Evolutionary conservation across 441 rosid genomes (phyloP).

Genomic region (Aleurites moluccanus): DNA sequence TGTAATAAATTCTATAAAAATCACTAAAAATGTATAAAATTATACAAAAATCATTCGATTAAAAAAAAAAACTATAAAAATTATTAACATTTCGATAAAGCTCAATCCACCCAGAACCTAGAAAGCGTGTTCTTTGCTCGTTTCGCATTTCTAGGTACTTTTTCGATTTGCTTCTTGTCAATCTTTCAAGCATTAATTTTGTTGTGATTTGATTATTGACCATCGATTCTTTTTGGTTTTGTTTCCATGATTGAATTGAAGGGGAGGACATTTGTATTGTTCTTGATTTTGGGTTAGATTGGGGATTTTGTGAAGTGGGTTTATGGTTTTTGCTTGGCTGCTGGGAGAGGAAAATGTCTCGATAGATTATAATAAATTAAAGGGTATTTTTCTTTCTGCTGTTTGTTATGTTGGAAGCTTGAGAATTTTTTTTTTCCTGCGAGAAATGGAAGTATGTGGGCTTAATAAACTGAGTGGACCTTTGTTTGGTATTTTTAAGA

Average conservation of each 20-base stretch:
- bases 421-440: background rate
- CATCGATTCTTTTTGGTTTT: constrained; percentile 1
- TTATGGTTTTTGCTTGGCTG: constrained; percentile 23
- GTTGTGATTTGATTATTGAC: background rate
- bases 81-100: no score
- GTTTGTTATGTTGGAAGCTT: background rate
- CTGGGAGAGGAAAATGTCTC: constrained; percentile 1
- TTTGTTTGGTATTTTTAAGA: background rate
- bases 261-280: background rate
- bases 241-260: background rate
- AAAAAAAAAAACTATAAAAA: no score
- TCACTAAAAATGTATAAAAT: no score
- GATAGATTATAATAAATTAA: background rate
- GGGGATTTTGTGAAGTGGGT: constrained; percentile 8
- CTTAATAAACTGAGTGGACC: background rate
- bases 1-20: no score
- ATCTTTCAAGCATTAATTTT: background rate
- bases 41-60: no score
- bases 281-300: constrained; percentile 5
- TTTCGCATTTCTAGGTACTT: constrained; percentile 18
- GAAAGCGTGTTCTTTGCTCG: background rate
- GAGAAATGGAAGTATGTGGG: background rate
- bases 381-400: background rate
- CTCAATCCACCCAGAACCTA: background rate
- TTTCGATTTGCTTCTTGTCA: background rate